Percentiles rank a stretch among this genome's conserved stretches.
Conservation (phyloP, 75 land plant species). For the Picea sitchensis region DNA sequence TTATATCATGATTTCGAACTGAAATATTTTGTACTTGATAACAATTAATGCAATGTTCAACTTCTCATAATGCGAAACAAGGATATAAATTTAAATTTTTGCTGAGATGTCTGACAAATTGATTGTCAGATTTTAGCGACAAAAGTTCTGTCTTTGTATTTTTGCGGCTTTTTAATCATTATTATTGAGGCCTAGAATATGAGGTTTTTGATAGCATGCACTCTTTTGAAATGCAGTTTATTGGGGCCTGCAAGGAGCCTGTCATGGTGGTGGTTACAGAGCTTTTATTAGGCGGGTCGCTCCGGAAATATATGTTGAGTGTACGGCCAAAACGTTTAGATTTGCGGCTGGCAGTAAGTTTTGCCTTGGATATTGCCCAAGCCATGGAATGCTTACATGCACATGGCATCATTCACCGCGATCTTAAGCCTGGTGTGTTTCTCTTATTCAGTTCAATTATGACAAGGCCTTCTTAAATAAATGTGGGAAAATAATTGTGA, state of each 20-base stretch:
- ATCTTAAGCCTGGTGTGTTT: conserved; percentile 75
- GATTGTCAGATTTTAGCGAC: not conserved
- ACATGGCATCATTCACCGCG: conserved; percentile 93
- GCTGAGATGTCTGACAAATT: not conserved
- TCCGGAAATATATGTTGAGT: conserved; percentile 67
- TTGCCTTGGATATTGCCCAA: conserved; percentile 90
- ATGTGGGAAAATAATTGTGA: too few relatives aligned
- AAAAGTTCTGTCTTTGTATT: too few relatives aligned
- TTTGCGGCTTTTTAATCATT: not conserved
- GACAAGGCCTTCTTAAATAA: not conserved
- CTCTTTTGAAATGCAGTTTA: conserved; percentile 43
- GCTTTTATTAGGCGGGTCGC: conserved; percentile 75
- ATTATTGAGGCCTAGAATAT: not conserved
- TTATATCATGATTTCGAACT: not conserved
- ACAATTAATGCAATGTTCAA: not conserved
- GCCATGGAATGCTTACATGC: conserved; percentile 94
- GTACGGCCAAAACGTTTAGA: conserved; percentile 76
- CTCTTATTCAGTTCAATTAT: not conserved
- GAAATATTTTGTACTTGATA: not conserved
- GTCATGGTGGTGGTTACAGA: conserved; percentile 94
- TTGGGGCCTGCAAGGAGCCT: conserved; percentile 96
- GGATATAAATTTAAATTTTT: not conserved
- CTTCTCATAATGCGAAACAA: not conserved
- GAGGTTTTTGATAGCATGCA: not conserved
- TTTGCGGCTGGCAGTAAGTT: conserved; percentile 55